These are phyloP conservation scores for Podosphaera fusca DNA, from an alignment of 2,329 filamentous ascomycete species.

Conservation along the genomic window DNA sequence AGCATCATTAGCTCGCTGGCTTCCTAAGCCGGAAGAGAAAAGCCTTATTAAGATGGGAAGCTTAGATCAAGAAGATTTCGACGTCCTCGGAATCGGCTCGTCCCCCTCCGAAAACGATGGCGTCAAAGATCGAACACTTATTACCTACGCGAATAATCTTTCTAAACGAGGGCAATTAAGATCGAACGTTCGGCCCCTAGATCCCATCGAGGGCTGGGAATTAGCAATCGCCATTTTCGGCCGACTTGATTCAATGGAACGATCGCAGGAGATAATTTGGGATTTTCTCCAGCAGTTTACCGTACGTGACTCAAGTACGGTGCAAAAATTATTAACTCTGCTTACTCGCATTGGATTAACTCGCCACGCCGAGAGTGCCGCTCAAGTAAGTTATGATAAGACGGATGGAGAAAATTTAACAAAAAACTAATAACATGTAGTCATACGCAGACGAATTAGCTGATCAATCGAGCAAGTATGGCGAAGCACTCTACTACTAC, in stretches of 20 bases:
- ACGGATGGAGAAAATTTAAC: background rate
- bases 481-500: conserved; percentile 75
- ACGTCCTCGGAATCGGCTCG: conserved; percentile 44
- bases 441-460: conserved; percentile 63
- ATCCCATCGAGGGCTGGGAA: conserved; percentile 58
- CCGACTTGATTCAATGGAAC: conserved; percentile 49
- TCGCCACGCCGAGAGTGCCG: conserved; percentile 56
- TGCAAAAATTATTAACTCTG: conserved; percentile 62
- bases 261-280: conserved; percentile 50
- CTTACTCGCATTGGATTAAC: conserved; percentile 59
- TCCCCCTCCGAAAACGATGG: conserved; percentile 37
- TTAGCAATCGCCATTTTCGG: conserved; percentile 64
- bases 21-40: conserved; percentile 34
- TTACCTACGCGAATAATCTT: conserved; percentile 49
- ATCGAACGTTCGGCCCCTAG: conserved; percentile 6
- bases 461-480: conserved; percentile 52
- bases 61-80: conserved; percentile 64
- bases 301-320: conserved; percentile 43
- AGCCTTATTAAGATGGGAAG: conserved; percentile 31
- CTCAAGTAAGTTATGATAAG: conserved; percentile 34
- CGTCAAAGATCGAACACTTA: conserved; percentile 58
- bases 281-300: conserved; percentile 50
- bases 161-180: conserved; percentile 24
- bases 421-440: conserved; percentile 24
- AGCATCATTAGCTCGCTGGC: conserved; percentile 63